Evolutionary conservation across 2,329 filamentous ascomycete genomes (phyloP).

Genomic region (Geosmithia putterillii): DNA sequence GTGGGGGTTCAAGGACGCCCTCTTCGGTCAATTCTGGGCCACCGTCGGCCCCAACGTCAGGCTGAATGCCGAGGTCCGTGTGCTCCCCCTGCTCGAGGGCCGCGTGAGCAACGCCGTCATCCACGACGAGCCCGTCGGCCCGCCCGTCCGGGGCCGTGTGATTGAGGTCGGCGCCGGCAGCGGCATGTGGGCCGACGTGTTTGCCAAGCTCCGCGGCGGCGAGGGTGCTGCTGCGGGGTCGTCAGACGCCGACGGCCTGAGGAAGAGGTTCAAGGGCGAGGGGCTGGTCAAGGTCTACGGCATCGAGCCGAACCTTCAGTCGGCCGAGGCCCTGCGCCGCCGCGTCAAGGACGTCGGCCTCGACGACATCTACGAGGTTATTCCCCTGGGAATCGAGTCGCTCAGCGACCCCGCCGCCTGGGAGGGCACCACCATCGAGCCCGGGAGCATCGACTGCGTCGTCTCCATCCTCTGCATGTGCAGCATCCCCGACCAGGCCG

Average conservation of each 20-base stretch:
- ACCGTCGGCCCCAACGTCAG: slow-evolving; percentile 38
- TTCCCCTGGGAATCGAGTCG: slow-evolving; percentile 50
- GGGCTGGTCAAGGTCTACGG: slow-evolving; percentile 42
- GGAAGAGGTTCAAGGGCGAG: slow-evolving; percentile 12
- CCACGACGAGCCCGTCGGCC: slow-evolving; percentile 16
- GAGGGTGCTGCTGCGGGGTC: background rate
- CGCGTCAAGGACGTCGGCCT: slow-evolving; percentile 40
- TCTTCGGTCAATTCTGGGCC: slow-evolving; percentile 53
- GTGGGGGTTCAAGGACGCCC: slow-evolving; percentile 29
- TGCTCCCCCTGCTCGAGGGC: slow-evolving; percentile 43
- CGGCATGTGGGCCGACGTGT: slow-evolving; percentile 48
- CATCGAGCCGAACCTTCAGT: slow-evolving; percentile 48
- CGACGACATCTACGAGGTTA: slow-evolving; percentile 44
- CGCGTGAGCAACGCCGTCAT: slow-evolving; percentile 24
- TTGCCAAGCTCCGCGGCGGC: slow-evolving; percentile 18
- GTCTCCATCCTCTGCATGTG: slow-evolving; percentile 51
- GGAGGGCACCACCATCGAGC: slow-evolving; percentile 29
- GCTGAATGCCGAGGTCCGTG: slow-evolving; percentile 22
- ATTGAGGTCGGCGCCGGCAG: slow-evolving; percentile 51
- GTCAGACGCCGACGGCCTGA: background rate
- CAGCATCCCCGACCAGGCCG: slow-evolving; percentile 47
- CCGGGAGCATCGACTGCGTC: slow-evolving; percentile 43
- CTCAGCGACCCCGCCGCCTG: slow-evolving; percentile 27
- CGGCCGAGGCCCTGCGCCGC: slow-evolving; percentile 32
- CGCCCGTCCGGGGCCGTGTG: slow-evolving; percentile 35